phyloP scores from a whole-genome alignment of 1,284 basidiomycete genomes.

The Boletellus deceptivus region DNA sequence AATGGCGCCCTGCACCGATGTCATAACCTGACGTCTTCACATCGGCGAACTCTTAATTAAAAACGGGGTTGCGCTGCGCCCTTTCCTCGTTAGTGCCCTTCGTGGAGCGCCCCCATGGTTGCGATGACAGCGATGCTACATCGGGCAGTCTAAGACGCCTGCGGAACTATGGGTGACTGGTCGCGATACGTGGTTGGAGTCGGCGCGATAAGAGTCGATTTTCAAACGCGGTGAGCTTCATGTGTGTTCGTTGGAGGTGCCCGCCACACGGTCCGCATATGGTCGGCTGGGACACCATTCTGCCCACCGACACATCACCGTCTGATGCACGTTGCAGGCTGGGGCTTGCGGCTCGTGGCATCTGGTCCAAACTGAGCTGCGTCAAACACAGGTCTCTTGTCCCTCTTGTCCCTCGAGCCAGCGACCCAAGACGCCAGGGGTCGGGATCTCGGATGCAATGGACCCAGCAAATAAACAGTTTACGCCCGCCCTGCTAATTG shows the following conservation, averaged over 20 bases:
- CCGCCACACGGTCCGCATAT: not conserved
- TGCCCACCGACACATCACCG: too few species aligned
- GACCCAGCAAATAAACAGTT: not conserved
- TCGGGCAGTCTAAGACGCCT: too few species aligned
- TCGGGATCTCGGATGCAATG: too few species aligned
- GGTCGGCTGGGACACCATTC: too few species aligned
- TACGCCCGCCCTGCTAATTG: not conserved
- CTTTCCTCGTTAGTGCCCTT: not conserved
- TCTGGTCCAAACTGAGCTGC: not conserved
- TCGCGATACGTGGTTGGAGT: not conserved
- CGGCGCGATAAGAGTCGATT: conserved; percentile 1
- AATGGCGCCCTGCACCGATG: not conserved
- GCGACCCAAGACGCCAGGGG: too few species aligned
- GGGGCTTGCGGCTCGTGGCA: not conserved
- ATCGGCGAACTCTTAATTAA: not conserved
- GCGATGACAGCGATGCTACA: too few species aligned
- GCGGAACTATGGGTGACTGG: not conserved
- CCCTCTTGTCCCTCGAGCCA: too few species aligned
- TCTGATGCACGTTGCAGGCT: not conserved
- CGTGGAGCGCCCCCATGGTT: not conserved
- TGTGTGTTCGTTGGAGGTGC: not conserved
- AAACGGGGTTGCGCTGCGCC: not conserved
- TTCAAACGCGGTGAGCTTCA: not conserved
- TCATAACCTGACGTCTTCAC: conserved; percentile 3
- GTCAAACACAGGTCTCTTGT: not conserved